Percentiles rank a stretch among this genome's conserved stretches.
These are phyloP conservation scores for Sordariomycetes sp. DNA, from an alignment of 2,329 filamentous ascomycete genomes.

Conservation along the genomic window DNA sequence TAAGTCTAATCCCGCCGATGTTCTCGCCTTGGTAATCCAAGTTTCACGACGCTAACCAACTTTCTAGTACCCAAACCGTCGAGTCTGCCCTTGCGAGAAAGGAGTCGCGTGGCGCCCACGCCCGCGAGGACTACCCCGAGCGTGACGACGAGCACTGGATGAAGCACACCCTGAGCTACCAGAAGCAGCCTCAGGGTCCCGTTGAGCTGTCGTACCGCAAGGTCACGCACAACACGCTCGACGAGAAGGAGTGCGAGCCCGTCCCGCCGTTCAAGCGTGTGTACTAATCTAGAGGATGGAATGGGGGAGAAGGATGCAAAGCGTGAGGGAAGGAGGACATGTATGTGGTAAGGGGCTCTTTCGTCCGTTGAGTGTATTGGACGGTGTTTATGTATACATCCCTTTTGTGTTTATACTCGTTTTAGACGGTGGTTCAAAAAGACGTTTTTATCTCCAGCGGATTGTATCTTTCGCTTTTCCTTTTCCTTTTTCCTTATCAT, in stretches of 20 bases:
- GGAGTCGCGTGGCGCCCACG: slow-evolving; percentile 94
- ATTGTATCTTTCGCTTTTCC: no score
- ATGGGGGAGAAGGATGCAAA: background rate
- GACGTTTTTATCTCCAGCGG: background rate
- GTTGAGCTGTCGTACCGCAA: slow-evolving; percentile 76
- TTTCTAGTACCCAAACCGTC: slow-evolving; percentile 69
- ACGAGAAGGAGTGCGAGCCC: slow-evolving; percentile 91
- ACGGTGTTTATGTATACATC: background rate
- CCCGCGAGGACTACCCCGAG: slow-evolving; percentile 91
- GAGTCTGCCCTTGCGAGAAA: slow-evolving; percentile 83
- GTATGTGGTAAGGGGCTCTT: background rate
- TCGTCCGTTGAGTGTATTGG: background rate
- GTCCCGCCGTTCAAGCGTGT: slow-evolving; percentile 94
- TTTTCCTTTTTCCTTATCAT: no score
- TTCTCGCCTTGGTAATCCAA: background rate
- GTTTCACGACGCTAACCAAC: slow-evolving; percentile 5
- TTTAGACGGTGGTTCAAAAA: background rate
- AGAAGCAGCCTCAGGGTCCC: slow-evolving; percentile 81
- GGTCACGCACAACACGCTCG: slow-evolving; percentile 72
- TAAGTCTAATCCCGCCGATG: slow-evolving; percentile 36
- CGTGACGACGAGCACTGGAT: slow-evolving; percentile 96
- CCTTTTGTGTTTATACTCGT: background rate
- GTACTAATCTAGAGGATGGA: slow-evolving; percentile 42
- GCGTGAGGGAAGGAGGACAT: background rate
- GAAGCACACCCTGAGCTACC: slow-evolving; percentile 97